Evolutionary conservation across 2,329 filamentous ascomycete species (phyloP).

Genomic region (Byssochlamys sp.): DNA sequence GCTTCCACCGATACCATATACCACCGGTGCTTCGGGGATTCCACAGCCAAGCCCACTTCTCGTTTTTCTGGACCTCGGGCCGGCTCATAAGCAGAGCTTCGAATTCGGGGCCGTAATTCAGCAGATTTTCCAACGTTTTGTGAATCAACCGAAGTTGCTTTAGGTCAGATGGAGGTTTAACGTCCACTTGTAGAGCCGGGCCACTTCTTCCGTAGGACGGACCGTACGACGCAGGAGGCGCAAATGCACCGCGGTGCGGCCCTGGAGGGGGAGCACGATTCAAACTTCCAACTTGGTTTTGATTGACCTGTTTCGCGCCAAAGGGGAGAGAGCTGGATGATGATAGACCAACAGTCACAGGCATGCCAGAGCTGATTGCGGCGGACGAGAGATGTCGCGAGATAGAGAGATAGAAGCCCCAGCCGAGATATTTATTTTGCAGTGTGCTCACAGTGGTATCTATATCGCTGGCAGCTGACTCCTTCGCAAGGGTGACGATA

Average conservation of each 20-base stretch:
- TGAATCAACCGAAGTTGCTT: conserved; percentile 75
- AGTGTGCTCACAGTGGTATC: conserved; percentile 67
- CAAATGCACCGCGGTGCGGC: conserved; percentile 55
- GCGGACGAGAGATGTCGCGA: conserved; percentile 75
- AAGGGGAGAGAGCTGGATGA: conserved; percentile 56
- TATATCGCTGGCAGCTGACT: conserved; percentile 74
- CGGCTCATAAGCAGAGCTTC: conserved; percentile 86
- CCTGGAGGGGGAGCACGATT: conserved; percentile 42
- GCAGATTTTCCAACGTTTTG: conserved; percentile 69
- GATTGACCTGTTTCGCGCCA: conserved; percentile 60
- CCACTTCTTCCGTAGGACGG: conserved; percentile 37
- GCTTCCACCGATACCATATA: conserved; percentile 83
- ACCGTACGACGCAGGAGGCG: conserved; percentile 65
- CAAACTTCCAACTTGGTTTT: conserved; percentile 36
- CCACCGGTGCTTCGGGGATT: conserved; percentile 69
- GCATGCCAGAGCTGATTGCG: conserved; percentile 49
- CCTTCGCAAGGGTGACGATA: conserved; percentile 69
- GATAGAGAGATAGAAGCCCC: conserved; percentile 69
- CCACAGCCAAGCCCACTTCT: conserved; percentile 92
- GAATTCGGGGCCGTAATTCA: conserved; percentile 74
- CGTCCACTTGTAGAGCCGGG: conserved; percentile 55
- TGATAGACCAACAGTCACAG: conserved; percentile 39
- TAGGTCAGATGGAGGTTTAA: conserved; percentile 67
- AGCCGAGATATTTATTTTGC: conserved; percentile 76
- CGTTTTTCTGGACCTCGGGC: conserved; percentile 70